A percentile compares a stretch with the other conserved stretches of the same genome.
phyloP scores from a whole-genome alignment of 1,284 basidiomycete species.

The Irpex sp. region DNA sequence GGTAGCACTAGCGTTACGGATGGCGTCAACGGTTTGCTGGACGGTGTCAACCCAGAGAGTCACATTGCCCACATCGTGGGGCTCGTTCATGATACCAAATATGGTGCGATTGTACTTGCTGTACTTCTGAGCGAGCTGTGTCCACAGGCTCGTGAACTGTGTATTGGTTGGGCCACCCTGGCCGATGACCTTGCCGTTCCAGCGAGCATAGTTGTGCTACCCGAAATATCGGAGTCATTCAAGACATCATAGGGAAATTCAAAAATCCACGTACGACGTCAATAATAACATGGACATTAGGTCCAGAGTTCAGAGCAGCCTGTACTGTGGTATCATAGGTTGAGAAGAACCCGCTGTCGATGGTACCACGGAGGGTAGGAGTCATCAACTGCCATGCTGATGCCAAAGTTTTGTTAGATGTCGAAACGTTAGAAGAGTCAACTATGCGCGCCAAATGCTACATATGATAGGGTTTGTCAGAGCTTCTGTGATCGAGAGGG shows the following conservation, averaged over 20 bases:
- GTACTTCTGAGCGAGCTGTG: constrained; percentile 61
- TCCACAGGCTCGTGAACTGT: constrained; percentile 62
- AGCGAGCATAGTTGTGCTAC: constrained; percentile 61
- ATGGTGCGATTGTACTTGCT: constrained; percentile 55
- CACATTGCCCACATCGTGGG: constrained; percentile 52
- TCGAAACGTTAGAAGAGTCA: constrained; percentile 9
- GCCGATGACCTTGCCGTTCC: constrained; percentile 57
- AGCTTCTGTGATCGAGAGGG: background rate
- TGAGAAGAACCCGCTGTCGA: constrained; percentile 53
- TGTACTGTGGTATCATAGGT: constrained; percentile 58
- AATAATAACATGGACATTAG: constrained; percentile 56
- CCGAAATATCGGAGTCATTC: too few relatives aligned
- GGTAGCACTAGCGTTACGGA: constrained; percentile 54
- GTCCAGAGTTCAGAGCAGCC: constrained; percentile 50
- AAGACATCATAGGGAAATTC: background rate
- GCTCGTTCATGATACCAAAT: constrained; percentile 62
- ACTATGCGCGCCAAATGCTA: constrained; percentile 36
- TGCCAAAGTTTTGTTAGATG: constrained; percentile 12
- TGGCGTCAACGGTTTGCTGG: constrained; percentile 57
- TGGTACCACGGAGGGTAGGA: constrained; percentile 52
- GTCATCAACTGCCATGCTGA: constrained; percentile 63
- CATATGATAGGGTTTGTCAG: background rate
- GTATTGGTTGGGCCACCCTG: constrained; percentile 63
- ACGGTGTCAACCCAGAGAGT: constrained; percentile 53
- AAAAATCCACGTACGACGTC: constrained; percentile 43